Percentiles rank a stretch among this genome's conserved stretches.
phyloP scores from a whole-genome alignment of 371 early-diverging fungal genomes.

The Saksenaea oblongispora region DNA sequence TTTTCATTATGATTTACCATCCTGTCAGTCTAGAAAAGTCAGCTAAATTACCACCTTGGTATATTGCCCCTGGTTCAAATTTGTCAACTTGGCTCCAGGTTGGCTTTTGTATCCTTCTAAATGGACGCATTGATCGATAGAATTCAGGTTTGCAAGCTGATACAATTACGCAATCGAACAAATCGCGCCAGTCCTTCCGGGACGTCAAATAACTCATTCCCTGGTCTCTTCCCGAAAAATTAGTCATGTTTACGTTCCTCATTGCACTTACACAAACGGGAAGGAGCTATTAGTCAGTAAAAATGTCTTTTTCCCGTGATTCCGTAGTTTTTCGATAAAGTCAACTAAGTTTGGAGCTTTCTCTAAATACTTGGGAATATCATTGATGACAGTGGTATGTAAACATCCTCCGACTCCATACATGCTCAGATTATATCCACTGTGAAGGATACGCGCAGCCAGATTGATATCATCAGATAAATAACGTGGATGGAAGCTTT shows the following conservation, averaged over 20 bases:
- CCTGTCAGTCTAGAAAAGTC: slow-evolving; percentile 62
- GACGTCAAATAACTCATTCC: slow-evolving; percentile 59
- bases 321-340: slow-evolving; percentile 50
- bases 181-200: slow-evolving; percentile 56
- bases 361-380: slow-evolving; percentile 54
- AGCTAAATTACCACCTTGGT: slow-evolving; percentile 63
- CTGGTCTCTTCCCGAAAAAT: slow-evolving; percentile 17
- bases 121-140: slow-evolving; percentile 60
- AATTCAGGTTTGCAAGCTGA: slow-evolving; percentile 63
- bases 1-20: slow-evolving; percentile 34
- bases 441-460: slow-evolving; percentile 59
- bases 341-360: slow-evolving; percentile 47
- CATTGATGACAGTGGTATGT: slow-evolving; percentile 49
- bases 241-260: neutral
- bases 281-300: slow-evolving; percentile 64
- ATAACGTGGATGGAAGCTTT: slow-evolving; percentile 64
- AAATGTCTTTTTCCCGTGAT: slow-evolving; percentile 57
- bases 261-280: slow-evolving; percentile 46
- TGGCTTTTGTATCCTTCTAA: slow-evolving; percentile 47
- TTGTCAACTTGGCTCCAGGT: slow-evolving; percentile 55
- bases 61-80: slow-evolving; percentile 62
- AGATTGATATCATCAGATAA: slow-evolving; percentile 63
- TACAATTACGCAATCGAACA: slow-evolving; percentile 68
- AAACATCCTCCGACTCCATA: slow-evolving; percentile 56
- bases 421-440: slow-evolving; percentile 19